Base-by-base conservation (phyloP, 441 rosid species). In the Erodium chrysanthum region DNA sequence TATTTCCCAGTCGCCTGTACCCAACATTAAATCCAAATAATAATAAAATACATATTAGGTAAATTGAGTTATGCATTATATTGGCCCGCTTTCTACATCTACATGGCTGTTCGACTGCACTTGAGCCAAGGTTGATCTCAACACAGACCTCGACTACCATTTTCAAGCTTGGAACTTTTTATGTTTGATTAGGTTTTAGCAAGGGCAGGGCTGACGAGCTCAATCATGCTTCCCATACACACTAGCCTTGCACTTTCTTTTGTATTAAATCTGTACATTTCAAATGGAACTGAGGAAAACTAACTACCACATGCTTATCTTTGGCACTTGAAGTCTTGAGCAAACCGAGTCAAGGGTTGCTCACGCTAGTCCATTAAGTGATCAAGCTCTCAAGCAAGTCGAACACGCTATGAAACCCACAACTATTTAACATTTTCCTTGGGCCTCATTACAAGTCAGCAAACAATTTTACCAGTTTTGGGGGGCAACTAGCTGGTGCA, bases 71-170 rank as follows among this genome's bases (percentile, higher is more conserved):
- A 50, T 15, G 20, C 56, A 50, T 50, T 50, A 50, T n/a, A 50
- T 15, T 15, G 20, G 3, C 56, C n/a, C 4, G 56, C 21, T 50
- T 50, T 15, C 18, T 15, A 15, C 11, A 0, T 14, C 20, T 50
- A 50, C 18, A n/a, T n/a, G 20, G 56, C 15, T n/a, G 56, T 50
- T 50, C 0, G 21, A 4, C 12, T 20, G 12, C 20, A 50, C 18
- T 15, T 50, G 56, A 50, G 56, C 15, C 56, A n/a, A 50, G 20
- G 17, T 50, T 50, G 18, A 44, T 44, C 52, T 12, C 52, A 44
- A 44, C 52, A 42, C 48, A 42, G 17, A n/a, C 54, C 54, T 48
- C 54, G 14, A 48, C 54, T 48, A 48, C 54, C 54, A 48, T 48
- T 12, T 42, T 42, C n/a, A 42, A 42, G 50, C 50, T 9, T 9